Evolutionary conservation across 768 basidiomycete genomes (phyloP).

Genomic region (Leccinum uliginosum): DNA sequence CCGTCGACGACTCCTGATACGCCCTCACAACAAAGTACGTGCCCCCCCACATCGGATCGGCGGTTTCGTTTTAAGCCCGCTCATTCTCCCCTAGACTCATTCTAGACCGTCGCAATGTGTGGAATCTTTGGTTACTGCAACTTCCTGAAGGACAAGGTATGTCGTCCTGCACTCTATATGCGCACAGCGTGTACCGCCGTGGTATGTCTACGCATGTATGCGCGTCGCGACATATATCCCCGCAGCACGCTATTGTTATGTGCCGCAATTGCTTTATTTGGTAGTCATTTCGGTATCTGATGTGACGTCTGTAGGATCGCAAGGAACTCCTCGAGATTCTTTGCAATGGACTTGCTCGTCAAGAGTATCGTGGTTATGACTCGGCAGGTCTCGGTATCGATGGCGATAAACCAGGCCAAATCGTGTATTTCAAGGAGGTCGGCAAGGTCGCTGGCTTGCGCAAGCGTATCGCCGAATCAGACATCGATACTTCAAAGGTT

Average conservation of each 20-base stretch:
- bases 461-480: constrained; percentile 76
- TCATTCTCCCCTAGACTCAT: constrained; percentile 6
- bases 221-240: neutral
- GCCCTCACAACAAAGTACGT: constrained; percentile 8
- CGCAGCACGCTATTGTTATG: neutral
- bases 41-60: neutral
- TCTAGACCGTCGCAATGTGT: constrained; percentile 54
- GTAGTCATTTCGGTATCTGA: constrained; percentile 15
- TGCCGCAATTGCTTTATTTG: constrained; percentile 16
- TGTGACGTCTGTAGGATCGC: constrained; percentile 54
- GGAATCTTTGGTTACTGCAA: constrained; percentile 98
- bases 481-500: constrained; percentile 69
- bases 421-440: constrained; percentile 93
- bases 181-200: neutral
- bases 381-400: constrained; percentile 90
- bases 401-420: constrained; percentile 75
- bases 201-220: constrained; percentile 9
- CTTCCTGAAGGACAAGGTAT: constrained; percentile 89
- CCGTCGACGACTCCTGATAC: constrained; percentile 9
- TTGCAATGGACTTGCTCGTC: constrained; percentile 83
- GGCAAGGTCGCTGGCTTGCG: constrained; percentile 94
- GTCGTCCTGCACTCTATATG: constrained; percentile 19
- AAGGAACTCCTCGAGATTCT: constrained; percentile 90
- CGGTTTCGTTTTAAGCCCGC: neutral
- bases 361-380: constrained; percentile 99